These are phyloP conservation scores for Syzygium aqueum DNA, from an alignment of 345 rosid species.

Conservation along the genomic window DNA sequence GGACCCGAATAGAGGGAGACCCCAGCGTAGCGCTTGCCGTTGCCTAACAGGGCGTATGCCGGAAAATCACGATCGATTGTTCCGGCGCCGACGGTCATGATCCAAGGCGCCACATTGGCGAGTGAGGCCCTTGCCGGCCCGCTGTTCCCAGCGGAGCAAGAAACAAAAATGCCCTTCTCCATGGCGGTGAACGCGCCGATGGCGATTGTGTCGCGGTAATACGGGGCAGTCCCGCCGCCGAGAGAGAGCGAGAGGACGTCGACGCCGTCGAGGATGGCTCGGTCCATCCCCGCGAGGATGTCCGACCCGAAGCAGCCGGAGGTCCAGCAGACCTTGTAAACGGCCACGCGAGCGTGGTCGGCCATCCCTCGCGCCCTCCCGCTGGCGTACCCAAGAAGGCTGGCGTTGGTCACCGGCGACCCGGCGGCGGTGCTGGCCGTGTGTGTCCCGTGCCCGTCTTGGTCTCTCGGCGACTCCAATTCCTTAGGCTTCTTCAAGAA, in stretches of 20 bases:
- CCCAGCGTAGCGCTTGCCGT: conserved; percentile 31
- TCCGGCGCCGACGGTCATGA: conserved; percentile 91
- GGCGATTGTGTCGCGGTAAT: conserved; percentile 61
- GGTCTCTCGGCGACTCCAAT: conserved; percentile 63
- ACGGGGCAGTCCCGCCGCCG: conserved; percentile 73
- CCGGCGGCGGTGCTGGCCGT: conserved; percentile 86
- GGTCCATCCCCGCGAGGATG: conserved; percentile 84
- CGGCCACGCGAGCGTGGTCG: conserved; percentile 53
- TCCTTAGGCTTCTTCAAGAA: conserved; percentile 29
- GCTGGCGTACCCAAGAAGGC: conserved; percentile 70
- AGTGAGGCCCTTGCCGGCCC: conserved; percentile 54
- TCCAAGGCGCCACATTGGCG: conserved; percentile 92
- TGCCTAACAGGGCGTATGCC: conserved; percentile 51
- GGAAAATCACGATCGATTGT: conserved; percentile 82
- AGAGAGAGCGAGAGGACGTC: conserved; percentile 82
- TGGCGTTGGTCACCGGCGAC: conserved; percentile 54
- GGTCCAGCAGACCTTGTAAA: conserved; percentile 85
- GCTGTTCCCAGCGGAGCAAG: conserved; percentile 79
- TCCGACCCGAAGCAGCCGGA: conserved; percentile 72
- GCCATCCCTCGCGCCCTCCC: conserved; percentile 92
- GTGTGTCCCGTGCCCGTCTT: conserved; percentile 87
- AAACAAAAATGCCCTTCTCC: conserved; percentile 77
- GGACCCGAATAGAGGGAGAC: conserved; percentile 71
- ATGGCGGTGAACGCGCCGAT: conserved; percentile 67
- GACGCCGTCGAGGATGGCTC: conserved; percentile 76